Base-by-base conservation (phyloP, 2,329 filamentous ascomycete species). In the Curvularia eragrostidis region DNA sequence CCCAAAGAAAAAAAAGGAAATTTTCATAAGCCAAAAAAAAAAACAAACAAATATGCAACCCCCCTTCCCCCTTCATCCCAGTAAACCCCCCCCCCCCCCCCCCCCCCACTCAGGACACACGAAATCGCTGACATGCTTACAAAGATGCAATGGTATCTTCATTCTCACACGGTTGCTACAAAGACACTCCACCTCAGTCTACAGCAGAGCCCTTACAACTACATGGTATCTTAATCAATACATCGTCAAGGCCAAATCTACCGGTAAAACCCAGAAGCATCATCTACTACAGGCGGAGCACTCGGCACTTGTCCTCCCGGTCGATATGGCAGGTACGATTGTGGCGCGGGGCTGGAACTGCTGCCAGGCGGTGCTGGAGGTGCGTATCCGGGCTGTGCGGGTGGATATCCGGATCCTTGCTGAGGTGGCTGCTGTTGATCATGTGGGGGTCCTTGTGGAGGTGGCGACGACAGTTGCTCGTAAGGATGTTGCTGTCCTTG, bases 261-360 rank as follows among this genome's bases (percentile, higher is more conserved):
- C 15, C 70, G 56, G 34, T 73, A 73, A 44, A 70, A 73, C 0
- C 69, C 56, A 42, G 56, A 41, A 3, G 52, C 69, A 28, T 75
- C 75, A 19, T 76, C 75, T 15, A 67, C 73, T 0, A 70, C 72
- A 0, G 64, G 64, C 1, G 70, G 70, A 7, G 71, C 71, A 52
- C 69, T 71, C 21, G 69, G 68, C 13, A 66, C 73, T 52, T 71
- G 64, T 10, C 69, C 66, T 24, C 62, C 66, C n/a, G 77, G 78
- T 7, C 76, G 58, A 57, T 75, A 75, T 26, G 74, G 63, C 9
- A 75, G 30, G 57, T 77, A 76, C 0, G 51, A 58, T 43, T 71
- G 68, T 36, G 70, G 71, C 15, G 68, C 59, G 0, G 71, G 68
- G 48, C 69, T 75, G 23, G 62, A 54, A 13, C 61, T 43, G 21